phyloP scores from a whole-genome alignment of 2,329 filamentous ascomycete species.

The Aspergillus thermomutatus region DNA sequence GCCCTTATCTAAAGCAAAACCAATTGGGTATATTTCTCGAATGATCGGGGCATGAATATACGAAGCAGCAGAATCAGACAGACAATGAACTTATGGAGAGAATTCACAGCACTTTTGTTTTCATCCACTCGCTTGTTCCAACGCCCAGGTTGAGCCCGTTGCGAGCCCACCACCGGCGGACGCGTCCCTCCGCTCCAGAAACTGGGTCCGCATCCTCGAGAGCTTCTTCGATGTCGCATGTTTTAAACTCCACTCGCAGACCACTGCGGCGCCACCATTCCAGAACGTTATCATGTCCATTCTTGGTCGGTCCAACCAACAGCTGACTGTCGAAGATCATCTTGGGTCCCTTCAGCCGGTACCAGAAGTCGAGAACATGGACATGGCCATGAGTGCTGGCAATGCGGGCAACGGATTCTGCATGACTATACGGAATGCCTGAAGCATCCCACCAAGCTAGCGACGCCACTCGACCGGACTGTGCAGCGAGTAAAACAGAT shows the following conservation, averaged over 20 bases:
- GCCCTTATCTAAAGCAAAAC: background rate
- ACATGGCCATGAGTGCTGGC: conserved; percentile 84
- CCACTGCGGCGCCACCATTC: conserved; percentile 84
- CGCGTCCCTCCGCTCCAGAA: conserved; percentile 65
- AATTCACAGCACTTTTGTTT: conserved; percentile 64
- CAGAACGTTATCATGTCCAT: conserved; percentile 77
- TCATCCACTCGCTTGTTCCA: conserved; percentile 86
- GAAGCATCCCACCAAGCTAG: conserved; percentile 86
- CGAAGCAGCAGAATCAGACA: background rate
- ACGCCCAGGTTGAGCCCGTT: conserved; percentile 80
- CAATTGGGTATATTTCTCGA: background rate
- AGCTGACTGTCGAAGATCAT: conserved; percentile 81
- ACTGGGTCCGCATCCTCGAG: conserved; percentile 73
- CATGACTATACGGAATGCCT: conserved; percentile 73
- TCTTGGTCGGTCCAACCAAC: conserved; percentile 80
- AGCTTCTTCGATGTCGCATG: conserved; percentile 92
- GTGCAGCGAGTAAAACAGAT: conserved; percentile 76
- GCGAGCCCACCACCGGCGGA: conserved; percentile 81
- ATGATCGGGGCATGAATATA: background rate
- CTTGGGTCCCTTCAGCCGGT: conserved; percentile 68
- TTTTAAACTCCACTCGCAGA: conserved; percentile 84
- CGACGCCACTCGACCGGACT: conserved; percentile 73
- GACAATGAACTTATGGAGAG: background rate
- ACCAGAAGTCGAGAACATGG: conserved; percentile 79
- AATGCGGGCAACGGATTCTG: conserved; percentile 77